Evolutionary conservation across 2,329 filamentous ascomycete species (phyloP).

Genomic region (Diaporthe australafricana): DNA sequence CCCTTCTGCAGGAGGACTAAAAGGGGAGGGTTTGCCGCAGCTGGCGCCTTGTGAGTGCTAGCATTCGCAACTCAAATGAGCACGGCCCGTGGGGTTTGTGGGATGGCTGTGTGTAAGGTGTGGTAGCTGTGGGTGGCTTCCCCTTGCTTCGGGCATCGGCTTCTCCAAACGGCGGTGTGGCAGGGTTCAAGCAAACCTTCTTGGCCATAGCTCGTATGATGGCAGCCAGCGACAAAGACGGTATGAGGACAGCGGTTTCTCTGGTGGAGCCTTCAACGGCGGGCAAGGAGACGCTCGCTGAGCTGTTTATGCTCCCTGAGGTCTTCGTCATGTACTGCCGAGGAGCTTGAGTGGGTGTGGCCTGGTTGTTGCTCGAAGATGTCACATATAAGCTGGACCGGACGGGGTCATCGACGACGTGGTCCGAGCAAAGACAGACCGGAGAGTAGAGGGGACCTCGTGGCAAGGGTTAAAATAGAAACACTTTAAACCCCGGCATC

Average conservation of each 20-base stretch:
- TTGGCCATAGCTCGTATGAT: neutral
- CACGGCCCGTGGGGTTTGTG: constrained; percentile 18
- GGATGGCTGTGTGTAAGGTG: constrained; percentile 12
- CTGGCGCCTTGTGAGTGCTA: constrained; percentile 16
- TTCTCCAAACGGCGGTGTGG: constrained; percentile 36
- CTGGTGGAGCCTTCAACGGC: neutral
- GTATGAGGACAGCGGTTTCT: neutral
- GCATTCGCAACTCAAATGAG: constrained; percentile 1
- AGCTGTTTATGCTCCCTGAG: neutral
- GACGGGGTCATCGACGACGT: neutral
- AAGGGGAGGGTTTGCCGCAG: constrained; percentile 32
- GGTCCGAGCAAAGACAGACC: neutral
- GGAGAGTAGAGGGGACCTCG: neutral
- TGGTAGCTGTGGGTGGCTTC: constrained; percentile 6
- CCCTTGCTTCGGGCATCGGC: constrained; percentile 16
- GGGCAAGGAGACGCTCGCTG: neutral
- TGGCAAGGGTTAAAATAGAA: constrained; percentile 30
- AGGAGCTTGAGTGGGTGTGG: neutral
- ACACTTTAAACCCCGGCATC: constrained; percentile 30
- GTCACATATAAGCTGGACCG: neutral
- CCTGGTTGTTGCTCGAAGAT: neutral
- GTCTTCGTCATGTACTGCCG: neutral
- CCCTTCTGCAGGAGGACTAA: constrained; percentile 30
- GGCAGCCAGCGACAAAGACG: neutral
- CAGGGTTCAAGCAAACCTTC: constrained; percentile 23